Base-by-base conservation (phyloP, 352 stramenopile species). In the Phytophthora nicotianae region DNA sequence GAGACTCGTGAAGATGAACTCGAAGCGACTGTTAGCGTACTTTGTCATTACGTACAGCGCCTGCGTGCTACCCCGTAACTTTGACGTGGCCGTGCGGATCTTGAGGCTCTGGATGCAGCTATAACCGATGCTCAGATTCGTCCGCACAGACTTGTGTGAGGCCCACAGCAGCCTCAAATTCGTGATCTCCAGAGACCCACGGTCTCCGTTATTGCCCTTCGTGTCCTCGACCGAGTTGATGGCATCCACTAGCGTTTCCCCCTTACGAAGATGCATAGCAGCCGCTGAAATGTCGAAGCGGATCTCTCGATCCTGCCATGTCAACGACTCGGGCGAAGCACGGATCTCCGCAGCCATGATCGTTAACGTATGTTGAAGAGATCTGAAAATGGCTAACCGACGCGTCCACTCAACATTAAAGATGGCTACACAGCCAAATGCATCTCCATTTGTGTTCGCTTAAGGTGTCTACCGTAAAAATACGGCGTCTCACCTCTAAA, bases 191-290 rank as follows among this genome's bases (percentile, higher is more conserved):
- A 97, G 72, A 21, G 78, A 88, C 10, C 90, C 93, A 59, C 89
- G 78, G 47, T 97, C 89, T 63, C 93, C 93, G 70, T 98, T 98
- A 76, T 98, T 98, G 37, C 91, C 93, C 68, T 98, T 98, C 9
- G 93, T 98, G 65, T 98, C 93, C 62, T 98, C 93, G 7, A 98
- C 93, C 10, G 84, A 96, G 71, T 98, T 97, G 72, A 98, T 98
- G 49, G 83, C 81, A 67, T 98, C 93, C 40, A 97, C 91, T 14
- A 91, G 60, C 11, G 74, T 68, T 62, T 97, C 89, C 29, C 90
- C 89, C 47, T 88, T 89, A 50, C 88, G 81, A n/a, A 88, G 62
- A 26, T 88, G 68, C 68, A 96, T 88, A 16, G 70, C 74, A 6
- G 65, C 64, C 5, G 65, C 58, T 16, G 80, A 77, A 8, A 90